A percentile compares a stretch with the other conserved stretches of the same genome.
These are phyloP conservation scores for Cichorium intybus DNA, from an alignment of 140 eudicot species.

Conservation along the genomic window DNA sequence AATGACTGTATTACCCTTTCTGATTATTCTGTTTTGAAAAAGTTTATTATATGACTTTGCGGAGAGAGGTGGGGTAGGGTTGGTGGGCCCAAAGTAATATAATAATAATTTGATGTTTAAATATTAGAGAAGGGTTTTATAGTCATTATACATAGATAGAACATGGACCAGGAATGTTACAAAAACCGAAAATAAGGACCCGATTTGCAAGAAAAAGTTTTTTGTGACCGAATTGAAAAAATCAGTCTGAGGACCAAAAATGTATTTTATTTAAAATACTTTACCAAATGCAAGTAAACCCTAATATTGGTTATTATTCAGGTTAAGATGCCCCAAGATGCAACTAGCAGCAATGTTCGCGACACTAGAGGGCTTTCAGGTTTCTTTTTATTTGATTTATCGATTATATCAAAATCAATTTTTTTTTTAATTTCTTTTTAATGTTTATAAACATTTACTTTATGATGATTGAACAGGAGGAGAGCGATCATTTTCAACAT, in stretches of 20 bases:
- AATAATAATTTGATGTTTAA: too few relatives aligned
- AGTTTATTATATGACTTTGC: neutral
- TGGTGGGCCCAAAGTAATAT: neutral
- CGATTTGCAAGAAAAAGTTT: too few relatives aligned
- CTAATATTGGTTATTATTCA: slow-evolving; percentile 21
- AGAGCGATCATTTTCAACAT: slow-evolving; percentile 88
- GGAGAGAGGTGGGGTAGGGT: neutral
- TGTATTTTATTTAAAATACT: neutral
- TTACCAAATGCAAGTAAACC: neutral
- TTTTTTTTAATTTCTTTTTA: neutral
- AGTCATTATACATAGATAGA: too few relatives aligned
- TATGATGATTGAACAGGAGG: slow-evolving; percentile 57
- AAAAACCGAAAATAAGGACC: too few relatives aligned
- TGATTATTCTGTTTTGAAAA: too few relatives aligned
- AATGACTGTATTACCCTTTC: too few relatives aligned
- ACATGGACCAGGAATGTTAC: too few relatives aligned
- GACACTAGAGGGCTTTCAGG: slow-evolving; percentile 97
- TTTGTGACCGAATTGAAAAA: neutral
- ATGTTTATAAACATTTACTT: neutral
- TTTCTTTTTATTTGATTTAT: slow-evolving; percentile 1
- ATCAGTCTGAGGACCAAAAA: neutral
- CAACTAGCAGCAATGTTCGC: slow-evolving; percentile 64
- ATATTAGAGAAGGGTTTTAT: neutral
- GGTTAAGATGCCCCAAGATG: slow-evolving; percentile 98
- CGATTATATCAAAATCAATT: too few relatives aligned